phyloP scores from a whole-genome alignment of 2,329 filamentous ascomycete species.

The Trichoderma oligosporum region DNA sequence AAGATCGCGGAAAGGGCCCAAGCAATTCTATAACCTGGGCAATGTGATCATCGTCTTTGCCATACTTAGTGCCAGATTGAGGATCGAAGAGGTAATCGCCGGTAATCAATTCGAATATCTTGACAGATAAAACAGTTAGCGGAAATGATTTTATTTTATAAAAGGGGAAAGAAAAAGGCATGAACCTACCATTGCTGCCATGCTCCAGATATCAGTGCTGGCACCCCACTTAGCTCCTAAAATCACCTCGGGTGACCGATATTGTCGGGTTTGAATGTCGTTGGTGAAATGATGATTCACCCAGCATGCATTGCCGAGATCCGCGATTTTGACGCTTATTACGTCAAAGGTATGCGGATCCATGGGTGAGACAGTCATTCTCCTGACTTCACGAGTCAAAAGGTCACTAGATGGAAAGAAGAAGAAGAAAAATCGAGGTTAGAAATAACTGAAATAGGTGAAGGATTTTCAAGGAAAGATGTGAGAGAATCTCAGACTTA shows the following conservation, averaged over 20 bases:
- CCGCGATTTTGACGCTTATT: conserved; percentile 98
- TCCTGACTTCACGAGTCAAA: conserved; percentile 86
- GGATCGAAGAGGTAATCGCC: conserved; percentile 98
- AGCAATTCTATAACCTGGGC: conserved; percentile 97
- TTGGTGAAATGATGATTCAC: conserved; percentile 99
- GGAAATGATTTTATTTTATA: background rate
- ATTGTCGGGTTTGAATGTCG: conserved; percentile 97
- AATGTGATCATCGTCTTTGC: conserved; percentile 98
- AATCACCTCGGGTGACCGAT: conserved; percentile 95
- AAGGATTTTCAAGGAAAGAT: background rate
- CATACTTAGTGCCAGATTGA: conserved; percentile 97
- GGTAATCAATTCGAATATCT: conserved; percentile 97
- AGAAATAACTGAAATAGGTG: background rate
- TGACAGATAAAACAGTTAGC: background rate
- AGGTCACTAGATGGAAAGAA: conserved; percentile 60
- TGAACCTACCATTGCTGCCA: conserved; percentile 88
- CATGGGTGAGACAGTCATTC: conserved; percentile 71
- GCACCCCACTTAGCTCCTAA: conserved; percentile 96
- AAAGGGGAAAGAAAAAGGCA: background rate
- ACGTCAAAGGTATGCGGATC: conserved; percentile 61
- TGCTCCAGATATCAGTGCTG: conserved; percentile 99
- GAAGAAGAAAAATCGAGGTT: background rate
- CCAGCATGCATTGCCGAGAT: conserved; percentile 98
- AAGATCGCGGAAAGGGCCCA: conserved; percentile 85
- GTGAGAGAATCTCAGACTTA: conserved; percentile 47